phyloP scores from a whole-genome alignment of 2,329 filamentous ascomycete genomes.

The Sclerotiophoma versabilis region DNA sequence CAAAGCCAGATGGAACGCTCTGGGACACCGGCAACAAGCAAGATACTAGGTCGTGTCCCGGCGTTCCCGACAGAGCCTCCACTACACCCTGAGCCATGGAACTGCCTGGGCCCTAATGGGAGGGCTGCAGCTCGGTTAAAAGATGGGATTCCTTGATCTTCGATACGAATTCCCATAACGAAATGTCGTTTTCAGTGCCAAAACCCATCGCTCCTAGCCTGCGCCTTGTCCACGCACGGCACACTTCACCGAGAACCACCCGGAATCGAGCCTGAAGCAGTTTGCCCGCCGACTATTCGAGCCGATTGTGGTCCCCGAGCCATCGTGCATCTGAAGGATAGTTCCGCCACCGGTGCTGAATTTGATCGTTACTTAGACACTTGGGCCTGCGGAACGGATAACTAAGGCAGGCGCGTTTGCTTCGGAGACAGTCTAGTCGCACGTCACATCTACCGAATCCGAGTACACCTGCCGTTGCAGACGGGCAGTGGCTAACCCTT shows the following conservation, averaged over 20 bases:
- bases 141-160: conserved; percentile 12
- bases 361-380: conserved; percentile 4
- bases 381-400: conserved; percentile 8
- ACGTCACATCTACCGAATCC: conserved; percentile 22
- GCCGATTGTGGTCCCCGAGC: background rate
- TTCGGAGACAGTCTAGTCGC: conserved; percentile 14
- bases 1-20: background rate
- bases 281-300: background rate
- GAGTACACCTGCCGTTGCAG: conserved; percentile 7
- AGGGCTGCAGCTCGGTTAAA: conserved; percentile 1
- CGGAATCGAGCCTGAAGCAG: conserved; percentile 5
- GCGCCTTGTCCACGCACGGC: background rate
- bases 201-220: background rate
- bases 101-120: background rate
- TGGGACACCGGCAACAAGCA: background rate
- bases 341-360: conserved; percentile 11
- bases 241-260: conserved; percentile 14
- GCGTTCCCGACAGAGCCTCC: conserved; percentile 9
- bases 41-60: background rate
- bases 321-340: background rate
- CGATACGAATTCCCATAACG: conserved; percentile 17
- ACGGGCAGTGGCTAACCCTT: conserved; percentile 11
- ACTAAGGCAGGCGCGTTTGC: conserved; percentile 13
- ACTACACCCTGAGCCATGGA: background rate
- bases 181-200: background rate